Conservation (phyloP, 345 rosid species). For the Gossypioides kirkii region DNA sequence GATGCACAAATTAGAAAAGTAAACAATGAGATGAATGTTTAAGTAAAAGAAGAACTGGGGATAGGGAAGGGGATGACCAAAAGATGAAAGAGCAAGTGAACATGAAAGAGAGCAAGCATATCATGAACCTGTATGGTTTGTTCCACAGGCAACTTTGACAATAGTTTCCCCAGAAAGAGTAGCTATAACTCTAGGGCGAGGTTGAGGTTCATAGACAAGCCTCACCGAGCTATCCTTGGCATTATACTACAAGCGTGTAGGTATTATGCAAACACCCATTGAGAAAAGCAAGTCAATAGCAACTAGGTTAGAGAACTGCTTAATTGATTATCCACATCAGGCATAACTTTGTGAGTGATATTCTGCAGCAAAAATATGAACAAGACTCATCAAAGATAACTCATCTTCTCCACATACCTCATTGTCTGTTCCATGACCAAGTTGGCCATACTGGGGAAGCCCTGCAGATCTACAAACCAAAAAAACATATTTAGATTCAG, state of each 20-base stretch:
- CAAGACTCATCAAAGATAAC: neutral
- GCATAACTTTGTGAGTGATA: neutral
- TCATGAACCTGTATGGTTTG: constrained; percentile 84
- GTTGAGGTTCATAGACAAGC: constrained; percentile 94
- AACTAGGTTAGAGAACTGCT: neutral
- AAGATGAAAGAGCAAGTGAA: neutral
- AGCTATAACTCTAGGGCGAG: constrained; percentile 77
- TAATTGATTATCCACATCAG: neutral
- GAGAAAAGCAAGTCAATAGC: constrained; percentile 4
- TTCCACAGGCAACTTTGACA: constrained; percentile 91
- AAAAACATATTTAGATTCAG: constrained; percentile 21
- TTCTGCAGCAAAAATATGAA: neutral
- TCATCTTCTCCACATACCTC: constrained; percentile 44
- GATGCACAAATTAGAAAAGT: constrained; percentile 23
- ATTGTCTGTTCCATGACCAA: constrained; percentile 98
- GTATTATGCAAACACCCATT: neutral
- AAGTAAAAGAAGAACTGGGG: neutral
- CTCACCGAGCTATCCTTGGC: constrained; percentile 87
- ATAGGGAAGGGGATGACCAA: neutral
- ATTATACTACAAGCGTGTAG: constrained; percentile 59
- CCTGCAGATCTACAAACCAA: constrained; percentile 78
- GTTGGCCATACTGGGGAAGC: constrained; percentile 98
- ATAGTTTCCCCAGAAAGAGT: constrained; percentile 75
- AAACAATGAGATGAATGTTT: constrained; percentile 11
- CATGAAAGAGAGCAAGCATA: constrained; percentile 3